phyloP scores from a whole-genome alignment of 2,329 filamentous ascomycete genomes.

The Waltergamsia citrina region DNA sequence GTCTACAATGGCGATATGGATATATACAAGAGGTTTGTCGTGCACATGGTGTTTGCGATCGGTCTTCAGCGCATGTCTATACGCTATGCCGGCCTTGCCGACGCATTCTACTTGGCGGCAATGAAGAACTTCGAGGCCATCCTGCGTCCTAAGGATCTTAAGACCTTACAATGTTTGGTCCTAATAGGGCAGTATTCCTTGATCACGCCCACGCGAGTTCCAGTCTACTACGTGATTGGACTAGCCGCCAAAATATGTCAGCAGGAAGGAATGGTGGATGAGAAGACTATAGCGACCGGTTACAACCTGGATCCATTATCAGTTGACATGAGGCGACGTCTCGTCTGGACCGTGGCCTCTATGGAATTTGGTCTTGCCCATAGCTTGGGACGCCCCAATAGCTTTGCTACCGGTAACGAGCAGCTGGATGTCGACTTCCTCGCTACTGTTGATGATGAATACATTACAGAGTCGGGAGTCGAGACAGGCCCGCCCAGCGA shows the following conservation, averaged over 20 bases:
- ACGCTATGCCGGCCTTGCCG: constrained; percentile 84
- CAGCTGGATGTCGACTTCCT: constrained; percentile 83
- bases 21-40: constrained; percentile 77
- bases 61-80: constrained; percentile 87
- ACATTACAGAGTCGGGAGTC: constrained; percentile 72
- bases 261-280: constrained; percentile 77
- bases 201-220: constrained; percentile 81
- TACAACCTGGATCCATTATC: constrained; percentile 60
- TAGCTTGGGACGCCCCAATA: constrained; percentile 77
- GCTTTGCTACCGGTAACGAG: constrained; percentile 73
- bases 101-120: constrained; percentile 89
- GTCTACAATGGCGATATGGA: constrained; percentile 71
- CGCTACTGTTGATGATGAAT: constrained; percentile 68
- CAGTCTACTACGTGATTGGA: constrained; percentile 88
- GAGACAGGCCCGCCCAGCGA: constrained; percentile 61
- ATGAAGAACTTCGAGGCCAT: constrained; percentile 77
- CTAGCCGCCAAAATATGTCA: constrained; percentile 82
- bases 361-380: constrained; percentile 88
- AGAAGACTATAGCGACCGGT: constrained; percentile 70
- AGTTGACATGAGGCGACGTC: constrained; percentile 78
- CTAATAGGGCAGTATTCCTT: constrained; percentile 88
- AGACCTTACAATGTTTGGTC: constrained; percentile 80
- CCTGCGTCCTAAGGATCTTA: constrained; percentile 79
- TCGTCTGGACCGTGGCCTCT: constrained; percentile 80
- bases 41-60: constrained; percentile 89